phyloP scores from a whole-genome alignment of 257 asterid species.

The Solanum microdontum region DNA sequence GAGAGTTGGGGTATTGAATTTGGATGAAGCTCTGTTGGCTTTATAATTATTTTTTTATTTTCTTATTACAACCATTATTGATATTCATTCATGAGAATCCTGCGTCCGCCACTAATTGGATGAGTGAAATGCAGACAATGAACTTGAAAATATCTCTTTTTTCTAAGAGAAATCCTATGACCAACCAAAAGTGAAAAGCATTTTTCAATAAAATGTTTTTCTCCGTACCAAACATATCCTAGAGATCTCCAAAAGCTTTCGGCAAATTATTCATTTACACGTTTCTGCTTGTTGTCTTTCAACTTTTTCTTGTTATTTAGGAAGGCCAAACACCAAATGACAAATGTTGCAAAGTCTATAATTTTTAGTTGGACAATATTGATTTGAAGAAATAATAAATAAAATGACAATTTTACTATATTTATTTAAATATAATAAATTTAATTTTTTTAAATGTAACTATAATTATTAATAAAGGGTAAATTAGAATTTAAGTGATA shows the following conservation, averaged over 20 bases:
- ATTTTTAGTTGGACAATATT: no score
- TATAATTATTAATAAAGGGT: background rate
- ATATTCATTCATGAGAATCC: fast-evolving
- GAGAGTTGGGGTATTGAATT: no score
- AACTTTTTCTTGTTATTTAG: background rate
- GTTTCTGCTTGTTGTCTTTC: background rate
- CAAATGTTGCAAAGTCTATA: background rate
- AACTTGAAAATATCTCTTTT: background rate
- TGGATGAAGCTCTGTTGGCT: no score
- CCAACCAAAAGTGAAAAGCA: background rate
- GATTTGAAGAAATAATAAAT: background rate
- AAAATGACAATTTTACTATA: no score
- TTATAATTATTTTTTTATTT: no score
- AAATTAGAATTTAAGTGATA: no score
- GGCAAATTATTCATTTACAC: background rate
- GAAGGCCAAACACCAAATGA: background rate
- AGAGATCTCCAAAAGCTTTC: background rate
- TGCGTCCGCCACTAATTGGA: background rate
- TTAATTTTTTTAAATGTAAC: no score
- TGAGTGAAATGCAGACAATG: no score
- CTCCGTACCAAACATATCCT: background rate
- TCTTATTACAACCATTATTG: no score
- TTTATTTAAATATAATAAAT: no score
- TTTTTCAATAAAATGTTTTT: no score
- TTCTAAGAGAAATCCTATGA: background rate